Evolutionary conservation across 352 stramenopile genomes (phyloP), one percentile per base, ranked within the genome.

Genomic region (Bremia lactucae): DNA sequence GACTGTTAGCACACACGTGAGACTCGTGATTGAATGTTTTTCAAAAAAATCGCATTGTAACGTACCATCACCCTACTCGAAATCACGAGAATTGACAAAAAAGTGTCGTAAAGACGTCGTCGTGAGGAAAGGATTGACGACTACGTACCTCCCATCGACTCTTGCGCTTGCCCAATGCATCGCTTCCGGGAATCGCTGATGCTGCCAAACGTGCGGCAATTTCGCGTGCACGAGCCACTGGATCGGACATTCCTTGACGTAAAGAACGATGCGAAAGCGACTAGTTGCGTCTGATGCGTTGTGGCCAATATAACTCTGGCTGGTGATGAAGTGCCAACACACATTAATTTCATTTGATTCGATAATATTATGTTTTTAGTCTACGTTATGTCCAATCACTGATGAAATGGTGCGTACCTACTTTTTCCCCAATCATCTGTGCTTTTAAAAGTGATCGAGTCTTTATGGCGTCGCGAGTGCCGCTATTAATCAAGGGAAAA

Each of bases 151-250:
- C 78, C 72, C 78, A 90, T 6, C 77, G 75, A 38, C 66, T 90
- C 63, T 90, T 91, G 37, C 81, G 62, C 58, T 93, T 93, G 31
- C 81, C 81, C 13, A 90, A 58, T 3, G 59, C 48, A 46, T 87
- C 76, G 11, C 53, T 56, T 19, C 66, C 65, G 0, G 78, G 78
- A 33, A 89, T 80, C n/a, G 72, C 74, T 4, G 70, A 51, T 6
- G 78, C 71, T 8, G 75, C 76, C 39, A 93, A 52, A 42, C 81
- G 75, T 25, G 81, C 81, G 3, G 81, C 81, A 51, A 93, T 93
- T 49, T 79, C 81, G 3, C 80, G 74, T 42, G 81, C 81, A 34
- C 75, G 72, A 11, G 78, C 81, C 26, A 91, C 81, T 6, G 81
- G 76, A 59, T 93, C 68, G 36, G 69, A 46, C 57, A 72, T 83